Evolutionary conservation across 192 early-diverging fungal species (phyloP).

Genomic region (Gonapodya prolifera): DNA sequence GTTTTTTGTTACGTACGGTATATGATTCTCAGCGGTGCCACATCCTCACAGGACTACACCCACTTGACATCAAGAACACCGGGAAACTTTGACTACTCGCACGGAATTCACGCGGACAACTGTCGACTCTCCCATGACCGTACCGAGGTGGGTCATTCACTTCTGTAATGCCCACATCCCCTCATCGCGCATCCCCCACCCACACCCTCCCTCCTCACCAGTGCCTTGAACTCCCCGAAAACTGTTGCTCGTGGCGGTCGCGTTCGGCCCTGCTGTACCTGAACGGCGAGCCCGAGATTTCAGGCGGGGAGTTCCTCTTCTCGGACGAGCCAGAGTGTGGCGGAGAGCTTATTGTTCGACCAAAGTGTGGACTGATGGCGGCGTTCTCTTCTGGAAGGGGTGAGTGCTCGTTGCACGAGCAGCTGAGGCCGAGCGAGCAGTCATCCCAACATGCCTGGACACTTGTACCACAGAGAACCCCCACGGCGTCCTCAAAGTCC

Average conservation of each 20-base stretch:
- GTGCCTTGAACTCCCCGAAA: not conserved
- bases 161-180: not conserved
- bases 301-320: not conserved
- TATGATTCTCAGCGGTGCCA: too few species aligned
- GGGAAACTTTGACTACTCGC: not conserved
- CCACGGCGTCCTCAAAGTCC: not conserved
- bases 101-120: not conserved
- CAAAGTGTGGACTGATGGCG: not conserved
- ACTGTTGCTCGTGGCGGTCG: not conserved
- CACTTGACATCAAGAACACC: not conserved
- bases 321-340: not conserved
- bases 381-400: not conserved
- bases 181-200: too few species aligned
- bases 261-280: not conserved
- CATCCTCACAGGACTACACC: not conserved
- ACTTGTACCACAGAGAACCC: not conserved
- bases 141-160: not conserved
- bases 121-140: not conserved
- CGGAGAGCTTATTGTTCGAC: not conserved
- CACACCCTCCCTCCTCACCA: not conserved
- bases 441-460: not conserved
- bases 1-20: too few species aligned
- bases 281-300: not conserved
- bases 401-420: not conserved
- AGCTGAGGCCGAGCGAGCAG: not conserved